phyloP scores from a whole-genome alignment of 305 asterid genomes.

The Fraxinus dipetala region DNA sequence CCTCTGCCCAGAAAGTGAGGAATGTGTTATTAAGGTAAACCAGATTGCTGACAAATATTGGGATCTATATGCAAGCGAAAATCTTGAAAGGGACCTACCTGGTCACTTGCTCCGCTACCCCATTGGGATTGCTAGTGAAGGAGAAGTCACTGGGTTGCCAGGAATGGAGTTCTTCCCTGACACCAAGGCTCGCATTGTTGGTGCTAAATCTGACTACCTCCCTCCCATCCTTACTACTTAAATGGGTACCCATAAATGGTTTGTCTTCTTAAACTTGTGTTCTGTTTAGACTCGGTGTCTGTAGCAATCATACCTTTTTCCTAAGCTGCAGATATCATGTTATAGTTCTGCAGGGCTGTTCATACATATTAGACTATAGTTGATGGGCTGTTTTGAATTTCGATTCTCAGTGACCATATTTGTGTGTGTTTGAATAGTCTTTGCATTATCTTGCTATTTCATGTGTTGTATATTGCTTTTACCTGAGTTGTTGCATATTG shows the following conservation, averaged over 20 bases:
- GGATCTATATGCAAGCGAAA: conserved; percentile 69
- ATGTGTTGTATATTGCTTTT: neutral
- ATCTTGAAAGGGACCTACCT: conserved; percentile 63
- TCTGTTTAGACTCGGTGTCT: neutral
- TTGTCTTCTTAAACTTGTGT: neutral
- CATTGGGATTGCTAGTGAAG: conserved; percentile 58
- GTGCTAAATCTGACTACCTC: conserved; percentile 67
- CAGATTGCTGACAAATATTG: conserved; percentile 62
- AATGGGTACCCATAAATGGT: conserved; percentile 1
- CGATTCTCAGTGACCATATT: neutral
- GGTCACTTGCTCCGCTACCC: conserved; percentile 95
- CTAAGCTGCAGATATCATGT: too few species aligned
- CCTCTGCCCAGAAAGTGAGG: conserved; percentile 64
- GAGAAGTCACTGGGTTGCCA: conserved; percentile 66
- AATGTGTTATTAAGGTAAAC: conserved; percentile 61
- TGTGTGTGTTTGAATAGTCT: conserved; percentile 13
- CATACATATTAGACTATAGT: neutral
- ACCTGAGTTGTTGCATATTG: neutral
- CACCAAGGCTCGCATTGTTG: conserved; percentile 75
- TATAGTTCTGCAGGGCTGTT: neutral
- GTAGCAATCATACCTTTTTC: too few species aligned
- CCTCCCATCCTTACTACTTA: conserved; percentile 87
- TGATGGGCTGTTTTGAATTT: conserved; percentile 13
- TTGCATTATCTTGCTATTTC: neutral
- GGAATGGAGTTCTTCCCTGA: conserved; percentile 89